Evolutionary conservation across 202 grass and related monocot species (phyloP), one percentile per base, ranked within the genome.

Genomic region (Panicum virgatum): DNA sequence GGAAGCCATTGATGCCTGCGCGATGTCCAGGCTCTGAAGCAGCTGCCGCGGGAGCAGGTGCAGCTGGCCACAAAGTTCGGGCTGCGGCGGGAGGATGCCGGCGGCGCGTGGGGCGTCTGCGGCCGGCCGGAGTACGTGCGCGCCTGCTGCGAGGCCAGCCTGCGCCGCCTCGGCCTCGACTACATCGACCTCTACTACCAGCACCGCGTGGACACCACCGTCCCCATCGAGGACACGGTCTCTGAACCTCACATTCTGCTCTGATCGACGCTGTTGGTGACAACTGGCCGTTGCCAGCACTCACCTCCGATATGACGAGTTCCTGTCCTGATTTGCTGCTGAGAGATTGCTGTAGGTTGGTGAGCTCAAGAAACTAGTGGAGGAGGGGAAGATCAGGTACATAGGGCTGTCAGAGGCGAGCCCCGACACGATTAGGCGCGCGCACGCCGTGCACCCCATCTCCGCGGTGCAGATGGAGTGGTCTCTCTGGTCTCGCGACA

Each of bases 181-280:
- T 92, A 86, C 78, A 92, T 97, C 66, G 94, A 97, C 78, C 85
- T 94, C 68, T 97, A 97, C 85, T 97, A 90, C 81, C 94, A 80
- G 32, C 92, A 97, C 75, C 84, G 88, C 44, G 10, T 97, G 0
- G 90, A 97, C 80, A 86, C 81, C 12, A 59, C 83, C 1, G 71
- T 94, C 16, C 94, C 92, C 39, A 97, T 94, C 63, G 94, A 94
- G 77, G 82, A 90, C 27, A 94, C 94, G 67, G 94, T 97, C 62
- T 68, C 40, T 72, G 61, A 44, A 3, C 19, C 32, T 20, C n/a
- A 52, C 18, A 54, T 3, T 3, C 7, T 44, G 11, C 29, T 22
- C 29, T 36, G 40, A 18, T 37, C 63, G 19, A 1, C 15, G 13
- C 0, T 32, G 18, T 54, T 43, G 26, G 27, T 46, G 9, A 29